Evolutionary conservation across 768 basidiomycete genomes (phyloP).

Genomic region (Russula lepida): DNA sequence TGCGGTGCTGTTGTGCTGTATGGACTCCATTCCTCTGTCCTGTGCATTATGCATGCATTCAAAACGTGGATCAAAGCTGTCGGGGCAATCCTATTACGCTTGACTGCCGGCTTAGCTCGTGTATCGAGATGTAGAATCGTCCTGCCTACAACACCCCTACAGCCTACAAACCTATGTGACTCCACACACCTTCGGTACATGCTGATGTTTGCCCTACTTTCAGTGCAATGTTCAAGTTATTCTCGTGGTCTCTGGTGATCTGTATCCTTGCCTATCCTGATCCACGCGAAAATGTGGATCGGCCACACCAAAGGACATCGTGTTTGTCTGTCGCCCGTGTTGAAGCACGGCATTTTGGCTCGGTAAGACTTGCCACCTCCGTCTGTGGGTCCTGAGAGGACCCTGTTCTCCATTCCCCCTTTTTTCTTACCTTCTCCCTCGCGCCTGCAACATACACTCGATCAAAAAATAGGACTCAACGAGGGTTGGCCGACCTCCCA

Average conservation of each 20-base stretch:
- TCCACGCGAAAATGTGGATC: neutral
- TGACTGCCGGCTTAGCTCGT: neutral
- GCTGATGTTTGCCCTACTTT: neutral
- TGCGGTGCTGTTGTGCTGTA: constrained; percentile 2
- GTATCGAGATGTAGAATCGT: neutral
- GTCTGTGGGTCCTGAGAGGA: neutral
- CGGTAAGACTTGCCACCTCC: neutral
- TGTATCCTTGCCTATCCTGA: neutral
- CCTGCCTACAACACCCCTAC: neutral
- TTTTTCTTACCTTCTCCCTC: neutral
- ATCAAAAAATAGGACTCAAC: neutral
- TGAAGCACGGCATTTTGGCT: neutral
- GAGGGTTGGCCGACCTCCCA: neutral
- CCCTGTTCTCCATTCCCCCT: neutral
- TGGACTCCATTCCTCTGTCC: neutral
- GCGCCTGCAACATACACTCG: neutral
- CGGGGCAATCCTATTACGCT: neutral
- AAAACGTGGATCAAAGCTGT: constrained; percentile 13
- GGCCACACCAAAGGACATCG: neutral
- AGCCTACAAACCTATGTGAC: neutral
- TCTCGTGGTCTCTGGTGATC: neutral
- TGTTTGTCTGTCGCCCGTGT: neutral
- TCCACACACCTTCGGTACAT: neutral
- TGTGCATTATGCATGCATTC: constrained; percentile 4
- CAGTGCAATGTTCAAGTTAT: neutral